Base-by-base conservation (phyloP, 2,329 filamentous ascomycete species). In the Penicillium freii region DNA sequence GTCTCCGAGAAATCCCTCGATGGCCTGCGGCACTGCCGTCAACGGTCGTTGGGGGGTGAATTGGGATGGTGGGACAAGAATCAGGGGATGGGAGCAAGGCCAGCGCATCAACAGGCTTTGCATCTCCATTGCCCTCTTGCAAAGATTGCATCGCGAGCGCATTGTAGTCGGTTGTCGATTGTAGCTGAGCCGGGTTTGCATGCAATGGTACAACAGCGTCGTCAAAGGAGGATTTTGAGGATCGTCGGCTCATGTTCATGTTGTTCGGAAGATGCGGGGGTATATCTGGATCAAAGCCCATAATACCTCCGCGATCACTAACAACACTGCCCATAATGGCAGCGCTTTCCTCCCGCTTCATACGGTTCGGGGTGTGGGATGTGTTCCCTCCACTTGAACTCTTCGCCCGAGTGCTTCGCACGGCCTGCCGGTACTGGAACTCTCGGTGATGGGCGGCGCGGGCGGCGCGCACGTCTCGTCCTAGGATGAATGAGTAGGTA, bases 401-500 rank as follows among this genome's bases (percentile, higher is more conserved):
- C 68, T 80, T 80, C 66, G 73, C 75, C 69, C 68, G 75, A 65
- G 73, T 69, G 60, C 64, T 68, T 65, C 70, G 68, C 65, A 73
- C 69, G 56, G 66, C 70, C 63, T 79, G 75, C 60, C 74, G 71
- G 44, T 69, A 73, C 63, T 78, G 74, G 48, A 75, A 67, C 60
- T 79, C 77, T 62, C 75, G 71, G 54, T 77, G 75, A 57, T 76
- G 73, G 31, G 79, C 80, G 15, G 77, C 75, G 46, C 77, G 74
- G 27, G 77, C 78, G 7, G 80, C 81, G 59, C 79, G 77, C 47
- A 84, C 77, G 71, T 87, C 84, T 69, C 85, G 82, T 42, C 84
- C 84, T n/a, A 88, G 75, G 50, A 84, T 81, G 56, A 87, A 82
- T 31, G 82, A 81, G 64, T 84, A 84, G 6, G 84, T 87, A 61